Evolutionary conservation across 202 grass and related monocot species (phyloP).

Genomic region (Digitaria exilis): DNA sequence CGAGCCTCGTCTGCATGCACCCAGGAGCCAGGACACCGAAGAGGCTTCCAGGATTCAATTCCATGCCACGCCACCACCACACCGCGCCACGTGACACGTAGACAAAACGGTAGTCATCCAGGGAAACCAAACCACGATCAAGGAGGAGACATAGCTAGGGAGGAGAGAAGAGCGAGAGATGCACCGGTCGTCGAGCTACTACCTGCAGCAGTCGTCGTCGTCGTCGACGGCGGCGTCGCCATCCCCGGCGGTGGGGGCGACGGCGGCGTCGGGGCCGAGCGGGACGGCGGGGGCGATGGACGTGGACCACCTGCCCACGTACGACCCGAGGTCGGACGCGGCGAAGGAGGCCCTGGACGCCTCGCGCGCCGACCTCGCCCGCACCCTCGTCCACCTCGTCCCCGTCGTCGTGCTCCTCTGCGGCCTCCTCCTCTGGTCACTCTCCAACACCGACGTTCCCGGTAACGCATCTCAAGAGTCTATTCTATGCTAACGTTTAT

Average conservation of each 20-base stretch:
- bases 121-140: neutral
- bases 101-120: neutral
- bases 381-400: slow-evolving; percentile 58
- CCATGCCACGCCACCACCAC: neutral
- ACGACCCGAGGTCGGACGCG: slow-evolving; percentile 59
- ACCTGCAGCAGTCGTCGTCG: slow-evolving; percentile 28
- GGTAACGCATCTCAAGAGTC: neutral
- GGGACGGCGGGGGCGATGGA: slow-evolving; percentile 34
- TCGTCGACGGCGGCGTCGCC: too few species aligned
- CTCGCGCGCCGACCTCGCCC: slow-evolving; percentile 48
- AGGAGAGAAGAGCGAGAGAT: neutral
- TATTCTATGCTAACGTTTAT: neutral
- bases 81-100: neutral
- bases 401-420: slow-evolving; percentile 64
- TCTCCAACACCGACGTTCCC: slow-evolving; percentile 46
- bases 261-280: slow-evolving; percentile 31
- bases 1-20: slow-evolving; percentile 3
- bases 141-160: neutral
- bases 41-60: slow-evolving; percentile 2
- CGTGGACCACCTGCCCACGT: slow-evolving; percentile 61
- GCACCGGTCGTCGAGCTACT: slow-evolving; percentile 60
- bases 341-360: slow-evolving; percentile 63
- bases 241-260: neutral
- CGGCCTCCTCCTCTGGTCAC: slow-evolving; percentile 62
- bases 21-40: too few species aligned